phyloP scores from a whole-genome alignment of 1,139 yeast species.

The Debaryomycetaceae sp. region DNA sequence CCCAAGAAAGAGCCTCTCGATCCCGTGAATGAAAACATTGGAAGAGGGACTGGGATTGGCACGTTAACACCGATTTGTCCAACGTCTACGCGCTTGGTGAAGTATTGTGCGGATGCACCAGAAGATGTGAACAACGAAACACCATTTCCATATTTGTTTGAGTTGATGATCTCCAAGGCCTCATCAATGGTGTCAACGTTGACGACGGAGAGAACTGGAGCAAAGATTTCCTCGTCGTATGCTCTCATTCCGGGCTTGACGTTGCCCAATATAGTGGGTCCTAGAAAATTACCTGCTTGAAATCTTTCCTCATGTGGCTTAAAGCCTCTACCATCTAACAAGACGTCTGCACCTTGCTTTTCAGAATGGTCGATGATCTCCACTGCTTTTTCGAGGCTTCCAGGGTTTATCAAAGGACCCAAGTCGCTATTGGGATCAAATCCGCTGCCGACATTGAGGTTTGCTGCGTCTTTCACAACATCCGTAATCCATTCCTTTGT shows the following conservation, averaged over 20 bases:
- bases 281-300: constrained; percentile 69
- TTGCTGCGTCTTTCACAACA: constrained; percentile 54
- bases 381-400: constrained; percentile 51
- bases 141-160: constrained; percentile 72
- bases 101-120: constrained; percentile 68
- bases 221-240: constrained; percentile 74
- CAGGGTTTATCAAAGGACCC: constrained; percentile 71
- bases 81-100: constrained; percentile 66
- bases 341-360: constrained; percentile 56
- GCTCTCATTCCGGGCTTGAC: constrained; percentile 69
- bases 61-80: constrained; percentile 82
- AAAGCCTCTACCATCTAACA: constrained; percentile 63
- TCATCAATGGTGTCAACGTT: constrained; percentile 69
- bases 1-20: constrained; percentile 76
- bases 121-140: constrained; percentile 67
- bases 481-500: constrained; percentile 65
- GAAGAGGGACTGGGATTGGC: constrained; percentile 82
- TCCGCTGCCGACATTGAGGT: constrained; percentile 64
- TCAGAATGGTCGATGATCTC: constrained; percentile 55
- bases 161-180: constrained; percentile 63
- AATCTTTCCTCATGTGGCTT: constrained; percentile 42
- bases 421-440: constrained; percentile 59
- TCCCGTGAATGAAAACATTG: constrained; percentile 81
- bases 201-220: constrained; percentile 67
- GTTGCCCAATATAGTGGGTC: constrained; percentile 64